A percentile compares a stretch with the other conserved stretches of the same genome.
These are phyloP conservation scores for Pichia sp. DNA, from an alignment of 1,139 yeast genomes.

Conservation along the genomic window DNA sequence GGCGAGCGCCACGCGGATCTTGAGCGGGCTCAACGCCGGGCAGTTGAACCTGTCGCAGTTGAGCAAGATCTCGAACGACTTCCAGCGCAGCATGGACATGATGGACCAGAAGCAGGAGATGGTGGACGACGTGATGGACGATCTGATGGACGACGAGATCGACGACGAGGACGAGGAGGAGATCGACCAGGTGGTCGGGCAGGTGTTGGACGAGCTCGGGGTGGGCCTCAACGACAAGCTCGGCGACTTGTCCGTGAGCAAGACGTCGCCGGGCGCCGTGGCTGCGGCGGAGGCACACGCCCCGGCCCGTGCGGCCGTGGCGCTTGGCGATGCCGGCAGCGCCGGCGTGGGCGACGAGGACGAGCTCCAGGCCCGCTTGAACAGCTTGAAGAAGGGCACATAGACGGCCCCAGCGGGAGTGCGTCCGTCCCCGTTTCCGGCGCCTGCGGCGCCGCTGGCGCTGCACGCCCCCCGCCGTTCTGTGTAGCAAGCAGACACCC, in stretches of 20 bases:
- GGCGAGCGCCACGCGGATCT: constrained; percentile 88
- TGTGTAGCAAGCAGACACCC: too few relatives aligned
- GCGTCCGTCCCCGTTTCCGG: too few relatives aligned
- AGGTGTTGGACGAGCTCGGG: constrained; percentile 94
- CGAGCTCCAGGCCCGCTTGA: constrained; percentile 83
- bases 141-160: constrained; percentile 83
- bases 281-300: constrained; percentile 8
- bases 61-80: constrained; percentile 88
- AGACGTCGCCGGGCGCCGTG: constrained; percentile 29
- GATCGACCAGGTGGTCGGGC: constrained; percentile 85
- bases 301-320: constrained; percentile 48
- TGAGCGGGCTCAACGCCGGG: constrained; percentile 80
- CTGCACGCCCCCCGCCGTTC: neutral
- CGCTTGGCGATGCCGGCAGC: constrained; percentile 33
- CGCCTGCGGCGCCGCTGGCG: too few relatives aligned
- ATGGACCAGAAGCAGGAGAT: constrained; percentile 99
- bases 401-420: too few relatives aligned
- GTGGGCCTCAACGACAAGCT: constrained; percentile 71
- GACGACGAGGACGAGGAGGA: constrained; percentile 80
- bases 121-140: constrained; percentile 98
- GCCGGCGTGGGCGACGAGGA: constrained; percentile 53
- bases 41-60: constrained; percentile 83
- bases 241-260: constrained; percentile 38
- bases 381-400: constrained; percentile 61
- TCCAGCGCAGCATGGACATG: constrained; percentile 87